phyloP scores from a whole-genome alignment of 2,329 filamentous ascomycete species.

The Microdochium paspali region DNA sequence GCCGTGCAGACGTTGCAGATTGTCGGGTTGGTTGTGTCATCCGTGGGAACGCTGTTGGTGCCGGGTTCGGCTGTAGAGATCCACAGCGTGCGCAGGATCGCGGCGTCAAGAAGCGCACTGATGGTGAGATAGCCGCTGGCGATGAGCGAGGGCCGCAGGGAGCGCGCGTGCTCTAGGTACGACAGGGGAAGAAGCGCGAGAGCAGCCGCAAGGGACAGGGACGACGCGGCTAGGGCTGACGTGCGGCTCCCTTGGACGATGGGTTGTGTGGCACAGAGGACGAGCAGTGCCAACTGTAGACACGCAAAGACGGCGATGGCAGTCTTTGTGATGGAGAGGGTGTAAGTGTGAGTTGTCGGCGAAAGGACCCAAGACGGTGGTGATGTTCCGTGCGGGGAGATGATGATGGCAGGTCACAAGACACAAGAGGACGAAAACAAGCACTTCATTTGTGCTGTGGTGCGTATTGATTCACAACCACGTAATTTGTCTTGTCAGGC shows the following conservation, averaged over 20 bases:
- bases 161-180: neutral
- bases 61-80: neutral
- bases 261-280: neutral
- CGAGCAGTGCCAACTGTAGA: neutral
- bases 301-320: neutral
- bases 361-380: neutral
- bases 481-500: neutral
- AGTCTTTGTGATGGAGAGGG: neutral
- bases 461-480: neutral
- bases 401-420: neutral
- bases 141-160: neutral
- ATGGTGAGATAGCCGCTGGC: neutral
- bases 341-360: neutral
- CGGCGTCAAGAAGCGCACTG: neutral
- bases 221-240: neutral
- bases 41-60: neutral
- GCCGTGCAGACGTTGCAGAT: neutral
- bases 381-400: neutral
- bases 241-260: neutral
- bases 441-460: neutral
- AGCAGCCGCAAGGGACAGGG: neutral
- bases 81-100: neutral
- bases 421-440: neutral
- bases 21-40: neutral
- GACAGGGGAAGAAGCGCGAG: slow-evolving; percentile 1